Conservation (phyloP, 345 rosid genomes). For the Euphorbia pulcherrima region DNA sequence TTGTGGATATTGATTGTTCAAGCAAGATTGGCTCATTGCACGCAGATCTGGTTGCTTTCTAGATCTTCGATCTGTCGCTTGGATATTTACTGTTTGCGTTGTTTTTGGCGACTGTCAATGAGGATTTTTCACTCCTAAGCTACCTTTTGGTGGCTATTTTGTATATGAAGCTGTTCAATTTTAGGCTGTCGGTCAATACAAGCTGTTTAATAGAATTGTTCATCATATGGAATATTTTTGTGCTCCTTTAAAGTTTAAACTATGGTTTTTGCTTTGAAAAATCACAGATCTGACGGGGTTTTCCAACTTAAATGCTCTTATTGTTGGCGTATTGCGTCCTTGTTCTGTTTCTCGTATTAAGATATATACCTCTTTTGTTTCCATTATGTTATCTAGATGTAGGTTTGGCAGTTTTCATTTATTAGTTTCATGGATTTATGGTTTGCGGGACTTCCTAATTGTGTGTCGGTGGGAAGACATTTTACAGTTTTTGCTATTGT, state of each 20-base stretch:
- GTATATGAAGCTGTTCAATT: background rate
- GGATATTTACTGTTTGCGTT: background rate
- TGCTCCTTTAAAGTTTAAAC: background rate
- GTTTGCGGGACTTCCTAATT: background rate
- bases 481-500: background rate
- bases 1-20: background rate
- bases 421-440: background rate
- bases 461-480: background rate
- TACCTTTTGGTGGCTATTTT: background rate
- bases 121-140: background rate
- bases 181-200: background rate
- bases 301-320: background rate
- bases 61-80: background rate
- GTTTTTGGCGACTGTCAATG: background rate
- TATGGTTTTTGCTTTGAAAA: background rate
- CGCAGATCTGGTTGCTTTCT: constrained; percentile 10
- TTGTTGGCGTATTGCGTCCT: background rate
- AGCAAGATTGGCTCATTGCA: background rate
- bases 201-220: too few species aligned
- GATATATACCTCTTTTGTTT: background rate
- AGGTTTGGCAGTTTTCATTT: constrained; percentile 3
- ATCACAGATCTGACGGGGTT: constrained; percentile 11
- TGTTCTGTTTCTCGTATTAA: too few species aligned
- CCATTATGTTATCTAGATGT: background rate
- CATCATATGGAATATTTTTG: background rate